Percentiles rank a stretch among this genome's conserved stretches.
phyloP scores from a whole-genome alignment of 1,139 yeast species.

The Nakaseomyces glabratus region DNA sequence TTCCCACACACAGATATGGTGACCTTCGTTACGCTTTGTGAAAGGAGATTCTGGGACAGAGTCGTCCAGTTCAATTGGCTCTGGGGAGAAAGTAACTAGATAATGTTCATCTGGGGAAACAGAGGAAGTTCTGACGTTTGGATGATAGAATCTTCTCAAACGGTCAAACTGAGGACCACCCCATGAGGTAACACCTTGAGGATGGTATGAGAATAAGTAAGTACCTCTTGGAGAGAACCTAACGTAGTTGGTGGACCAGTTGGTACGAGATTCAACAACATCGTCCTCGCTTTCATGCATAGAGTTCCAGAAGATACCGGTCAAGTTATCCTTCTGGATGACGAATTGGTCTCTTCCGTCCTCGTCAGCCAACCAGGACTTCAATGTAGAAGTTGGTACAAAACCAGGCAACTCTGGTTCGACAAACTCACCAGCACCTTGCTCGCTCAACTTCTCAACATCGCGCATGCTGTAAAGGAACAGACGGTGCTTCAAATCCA shows the following conservation, averaged over 20 bases:
- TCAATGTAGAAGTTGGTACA: constrained; percentile 70
- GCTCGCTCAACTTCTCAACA: constrained; percentile 58
- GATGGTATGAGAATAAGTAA: constrained; percentile 77
- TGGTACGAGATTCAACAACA: constrained; percentile 67
- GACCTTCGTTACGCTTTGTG: constrained; percentile 83
- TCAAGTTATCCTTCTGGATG: constrained; percentile 70
- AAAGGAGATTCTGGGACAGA: constrained; percentile 68
- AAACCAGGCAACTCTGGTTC: constrained; percentile 68
- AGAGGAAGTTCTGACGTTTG: constrained; percentile 81
- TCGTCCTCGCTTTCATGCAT: constrained; percentile 66
- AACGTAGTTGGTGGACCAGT: constrained; percentile 74
- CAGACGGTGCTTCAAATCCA: constrained; percentile 88
- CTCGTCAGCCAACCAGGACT: constrained; percentile 85
- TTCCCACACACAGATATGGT: constrained; percentile 92
- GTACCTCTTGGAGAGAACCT: constrained; percentile 94
- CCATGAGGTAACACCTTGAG: constrained; percentile 94
- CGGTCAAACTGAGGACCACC: constrained; percentile 79
- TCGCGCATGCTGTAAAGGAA: constrained; percentile 77
- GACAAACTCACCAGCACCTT: constrained; percentile 56
- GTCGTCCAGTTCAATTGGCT: constrained; percentile 58
- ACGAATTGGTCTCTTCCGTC: constrained; percentile 86
- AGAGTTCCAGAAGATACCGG: constrained; percentile 85
- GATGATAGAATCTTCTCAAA: constrained; percentile 74
- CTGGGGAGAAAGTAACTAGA: constrained; percentile 83
- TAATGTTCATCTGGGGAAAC: constrained; percentile 89